These are phyloP conservation scores for Echinochloa phyllopogon DNA, from an alignment of 176 grass and related monocot genomes.

Conservation along the genomic window DNA sequence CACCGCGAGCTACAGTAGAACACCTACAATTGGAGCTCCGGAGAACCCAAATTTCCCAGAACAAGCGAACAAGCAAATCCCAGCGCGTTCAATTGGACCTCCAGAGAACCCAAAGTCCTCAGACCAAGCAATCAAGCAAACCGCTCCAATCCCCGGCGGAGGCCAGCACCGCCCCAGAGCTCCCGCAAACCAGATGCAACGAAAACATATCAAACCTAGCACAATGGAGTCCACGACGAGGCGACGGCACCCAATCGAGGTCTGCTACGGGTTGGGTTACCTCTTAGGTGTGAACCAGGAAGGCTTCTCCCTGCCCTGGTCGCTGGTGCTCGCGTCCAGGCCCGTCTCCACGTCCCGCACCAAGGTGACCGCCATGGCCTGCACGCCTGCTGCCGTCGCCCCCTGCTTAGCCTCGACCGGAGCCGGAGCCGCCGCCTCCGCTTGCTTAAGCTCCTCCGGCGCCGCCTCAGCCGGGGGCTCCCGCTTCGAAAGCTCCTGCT, in stretches of 20 bases:
- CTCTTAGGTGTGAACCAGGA: conserved; percentile 69
- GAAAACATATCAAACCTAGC: neutral
- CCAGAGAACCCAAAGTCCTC: neutral
- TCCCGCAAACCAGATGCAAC: conserved; percentile 18
- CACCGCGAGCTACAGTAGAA: neutral
- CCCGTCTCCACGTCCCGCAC: conserved; percentile 51
- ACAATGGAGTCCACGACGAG: neutral
- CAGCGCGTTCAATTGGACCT: conserved; percentile 1
- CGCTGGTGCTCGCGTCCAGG: conserved; percentile 31
- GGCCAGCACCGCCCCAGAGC: neutral
- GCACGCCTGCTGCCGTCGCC: neutral
- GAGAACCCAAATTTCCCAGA: neutral
- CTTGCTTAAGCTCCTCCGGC: neutral
- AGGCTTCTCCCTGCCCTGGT: conserved; percentile 40
- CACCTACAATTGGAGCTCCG: conserved; percentile 10
- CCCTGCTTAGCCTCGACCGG: neutral
- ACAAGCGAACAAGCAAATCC: neutral
- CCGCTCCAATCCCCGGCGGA: neutral
- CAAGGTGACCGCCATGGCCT: conserved; percentile 62
- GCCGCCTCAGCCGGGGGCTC: neutral
- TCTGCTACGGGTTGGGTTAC: conserved; percentile 11
- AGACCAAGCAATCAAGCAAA: neutral
- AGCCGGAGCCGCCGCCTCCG: neutral
- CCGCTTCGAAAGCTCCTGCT: conserved; percentile 23
- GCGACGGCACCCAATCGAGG: neutral